These are phyloP conservation scores for Diaporthe nobilis DNA, from an alignment of 2,329 filamentous ascomycete genomes.

Conservation along the genomic window DNA sequence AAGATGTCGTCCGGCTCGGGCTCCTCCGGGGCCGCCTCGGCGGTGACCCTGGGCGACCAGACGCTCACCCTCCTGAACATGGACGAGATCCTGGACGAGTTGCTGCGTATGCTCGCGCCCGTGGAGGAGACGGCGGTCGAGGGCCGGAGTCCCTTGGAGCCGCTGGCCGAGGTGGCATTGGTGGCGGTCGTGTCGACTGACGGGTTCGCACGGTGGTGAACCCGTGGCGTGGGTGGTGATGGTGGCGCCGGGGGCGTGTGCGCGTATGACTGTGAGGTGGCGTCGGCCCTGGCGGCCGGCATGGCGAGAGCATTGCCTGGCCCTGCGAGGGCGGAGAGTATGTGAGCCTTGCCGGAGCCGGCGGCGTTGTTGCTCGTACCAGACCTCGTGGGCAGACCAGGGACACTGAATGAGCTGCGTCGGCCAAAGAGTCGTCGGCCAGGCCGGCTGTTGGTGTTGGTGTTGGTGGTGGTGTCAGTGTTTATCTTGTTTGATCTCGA, in stretches of 20 bases:
- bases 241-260: not conserved
- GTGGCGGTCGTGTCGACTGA: slow-evolving; percentile 33
- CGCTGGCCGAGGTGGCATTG: not conserved
- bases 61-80: slow-evolving; percentile 52
- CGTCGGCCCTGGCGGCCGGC: slow-evolving; percentile 1
- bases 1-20: slow-evolving; percentile 53
- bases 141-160: not conserved
- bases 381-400: slow-evolving; percentile 36
- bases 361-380: not conserved
- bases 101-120: slow-evolving; percentile 40
- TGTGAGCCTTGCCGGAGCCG: not conserved
- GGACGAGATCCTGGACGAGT: slow-evolving; percentile 48
- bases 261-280: not conserved
- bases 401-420: slow-evolving; percentile 38
- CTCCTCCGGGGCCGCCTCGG: slow-evolving; percentile 47
- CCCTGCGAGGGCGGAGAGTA: slow-evolving; percentile 14
- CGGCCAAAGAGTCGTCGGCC: slow-evolving; percentile 35
- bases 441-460: not conserved
- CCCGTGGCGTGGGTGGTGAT: not conserved
- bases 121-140: slow-evolving; percentile 21
- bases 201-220: not conserved
- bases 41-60: slow-evolving; percentile 45
- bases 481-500: not conserved
- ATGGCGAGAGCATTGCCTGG: slow-evolving; percentile 6
- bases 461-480: not conserved